Base-by-base conservation (phyloP, 2,329 filamentous ascomycete species). In the Myrmaecium sp. region DNA sequence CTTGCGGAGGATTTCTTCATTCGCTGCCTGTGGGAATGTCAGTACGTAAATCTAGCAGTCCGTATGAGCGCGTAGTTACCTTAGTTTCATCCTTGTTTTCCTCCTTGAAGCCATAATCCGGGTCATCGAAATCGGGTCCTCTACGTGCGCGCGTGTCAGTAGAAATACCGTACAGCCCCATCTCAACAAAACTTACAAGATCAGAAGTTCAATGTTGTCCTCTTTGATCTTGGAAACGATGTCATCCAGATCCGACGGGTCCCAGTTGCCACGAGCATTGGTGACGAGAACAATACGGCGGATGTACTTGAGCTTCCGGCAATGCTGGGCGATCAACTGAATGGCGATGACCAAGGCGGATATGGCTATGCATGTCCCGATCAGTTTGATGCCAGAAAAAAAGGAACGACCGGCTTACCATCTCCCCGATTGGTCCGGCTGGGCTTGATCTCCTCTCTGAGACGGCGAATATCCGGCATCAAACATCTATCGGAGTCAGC, bases 51-150 rank as follows among this genome's bases (percentile, higher is more conserved):
- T 24, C 19, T 6, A 4, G n/a, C n/a, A n/a, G n/a, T n/a, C n/a
- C n/a, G n/a, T n/a, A n/a, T n/a, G n/a, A n/a, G n/a, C 17, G 7
- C 13, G 9, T 6, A 27, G 28, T 21, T 42, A 75, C 73, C 62
- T 95, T 95, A 27, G 51, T 47, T 0, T 48, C 37, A 11, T 74
- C 57, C 47, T 98, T 98, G 36, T 78, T 69, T 48, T 94, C 83
- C 54, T 95, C 86, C 49, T 92, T 92, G 46, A 81, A 79, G 21
- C 84, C 84, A 44, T 76, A 93, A 2, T 92, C 83, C 1, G 69
- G 47, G 47, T 94, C 83, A 45, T 98, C 83, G 50, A 98, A 95
- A 47, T 98, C 89, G 11, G 92, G 69, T 9, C 89, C 89, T 28
- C 77, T 84, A 31, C 22, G 13, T 16, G 17, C 13, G n/a, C n/a